These are phyloP conservation scores for Solanum tacnaense DNA, from an alignment of 257 asterid genomes.

Conservation along the genomic window DNA sequence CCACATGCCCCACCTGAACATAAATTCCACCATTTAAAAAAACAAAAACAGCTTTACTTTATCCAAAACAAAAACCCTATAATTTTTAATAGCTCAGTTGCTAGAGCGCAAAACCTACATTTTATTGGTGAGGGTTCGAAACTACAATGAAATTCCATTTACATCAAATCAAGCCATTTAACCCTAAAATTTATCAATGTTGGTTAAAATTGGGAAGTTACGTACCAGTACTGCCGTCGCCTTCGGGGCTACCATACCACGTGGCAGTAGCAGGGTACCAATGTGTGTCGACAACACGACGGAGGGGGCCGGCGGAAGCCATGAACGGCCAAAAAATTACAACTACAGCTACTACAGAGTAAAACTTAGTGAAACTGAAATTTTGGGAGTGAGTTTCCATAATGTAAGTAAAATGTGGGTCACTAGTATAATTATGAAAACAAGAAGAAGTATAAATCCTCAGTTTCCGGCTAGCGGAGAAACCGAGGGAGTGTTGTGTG, in stretches of 20 bases:
- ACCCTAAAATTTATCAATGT: not conserved
- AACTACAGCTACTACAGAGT: not conserved
- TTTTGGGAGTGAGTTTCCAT: slow-evolving; percentile 12
- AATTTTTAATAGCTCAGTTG: not conserved
- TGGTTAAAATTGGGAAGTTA: not conserved
- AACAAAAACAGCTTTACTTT: not conserved
- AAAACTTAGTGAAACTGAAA: not conserved
- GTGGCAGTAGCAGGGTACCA: slow-evolving; percentile 92
- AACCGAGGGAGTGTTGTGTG: slow-evolving; percentile 17
- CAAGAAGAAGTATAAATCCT: not conserved
- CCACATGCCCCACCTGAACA: slow-evolving; percentile 84
- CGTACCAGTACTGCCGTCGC: slow-evolving; percentile 86
- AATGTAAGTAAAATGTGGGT: slow-evolving; percentile 14
- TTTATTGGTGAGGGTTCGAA: not conserved
- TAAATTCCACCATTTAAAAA: not conserved
- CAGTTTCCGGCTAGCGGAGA: slow-evolving; percentile 36
- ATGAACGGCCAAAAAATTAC: not conserved
- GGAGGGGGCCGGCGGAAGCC: slow-evolving; percentile 19
- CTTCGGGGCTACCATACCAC: slow-evolving; percentile 97
- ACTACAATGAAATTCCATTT: not conserved
- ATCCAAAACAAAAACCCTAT: not conserved
- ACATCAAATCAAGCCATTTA: not conserved
- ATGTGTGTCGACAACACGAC: slow-evolving; percentile 23
- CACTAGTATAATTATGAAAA: not conserved
- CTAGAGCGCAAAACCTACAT: not conserved